Percentiles rank a stretch among this genome's conserved stretches.
These are phyloP conservation scores for Metschnikowia cerradonensis DNA, from an alignment of 805 yeast species.

Conservation along the genomic window DNA sequence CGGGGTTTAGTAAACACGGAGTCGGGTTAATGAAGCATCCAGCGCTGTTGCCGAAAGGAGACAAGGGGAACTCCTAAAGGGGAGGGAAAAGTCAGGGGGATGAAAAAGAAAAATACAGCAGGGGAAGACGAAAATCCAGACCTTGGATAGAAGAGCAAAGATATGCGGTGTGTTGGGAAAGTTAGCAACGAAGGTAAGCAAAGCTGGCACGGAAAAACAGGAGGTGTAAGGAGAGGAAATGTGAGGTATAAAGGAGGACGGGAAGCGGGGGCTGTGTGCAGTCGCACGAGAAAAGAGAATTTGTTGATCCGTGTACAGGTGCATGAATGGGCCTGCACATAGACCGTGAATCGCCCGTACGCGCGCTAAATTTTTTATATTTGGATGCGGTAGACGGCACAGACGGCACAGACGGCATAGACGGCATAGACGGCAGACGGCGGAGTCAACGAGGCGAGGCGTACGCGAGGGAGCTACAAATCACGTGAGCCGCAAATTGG, in stretches of 20 bases:
- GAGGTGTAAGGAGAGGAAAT: background rate
- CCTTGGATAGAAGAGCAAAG: background rate
- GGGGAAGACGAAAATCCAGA: no score
- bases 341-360: background rate
- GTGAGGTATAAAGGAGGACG: slow-evolving; percentile 2
- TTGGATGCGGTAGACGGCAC: background rate
- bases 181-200: background rate
- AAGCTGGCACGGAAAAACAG: background rate
- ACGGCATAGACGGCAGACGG: no score
- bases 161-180: background rate
- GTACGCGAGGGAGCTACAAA: no score
- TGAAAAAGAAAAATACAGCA: background rate
- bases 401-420: no score
- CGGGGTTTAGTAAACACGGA: background rate
- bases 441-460: no score
- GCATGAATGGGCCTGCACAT: background rate
- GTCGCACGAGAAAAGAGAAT: background rate
- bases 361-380: background rate
- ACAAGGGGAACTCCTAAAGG: background rate
- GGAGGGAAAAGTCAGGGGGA: background rate
- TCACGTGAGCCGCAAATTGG: no score
- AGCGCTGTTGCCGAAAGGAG: slow-evolving; percentile 1
- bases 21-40: background rate
- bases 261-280: background rate
- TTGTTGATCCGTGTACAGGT: background rate